These are phyloP conservation scores for Neurospora sp. DNA, from an alignment of 495 filamentous ascomycete genomes.

Conservation along the genomic window DNA sequence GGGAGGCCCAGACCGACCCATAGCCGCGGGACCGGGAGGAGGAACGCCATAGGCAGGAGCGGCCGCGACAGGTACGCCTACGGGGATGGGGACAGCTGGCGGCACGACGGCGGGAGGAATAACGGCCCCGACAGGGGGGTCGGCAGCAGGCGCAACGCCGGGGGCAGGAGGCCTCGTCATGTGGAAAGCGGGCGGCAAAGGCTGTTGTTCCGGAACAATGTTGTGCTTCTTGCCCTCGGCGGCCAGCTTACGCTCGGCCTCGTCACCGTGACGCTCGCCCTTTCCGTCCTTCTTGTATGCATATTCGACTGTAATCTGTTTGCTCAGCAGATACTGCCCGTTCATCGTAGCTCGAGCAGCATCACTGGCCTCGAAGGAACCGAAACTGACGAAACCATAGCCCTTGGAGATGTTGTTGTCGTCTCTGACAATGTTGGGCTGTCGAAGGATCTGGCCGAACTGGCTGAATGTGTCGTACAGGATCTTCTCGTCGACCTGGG, in stretches of 20 bases:
- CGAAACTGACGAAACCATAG: conserved; percentile 93
- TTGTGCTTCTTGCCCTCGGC: conserved; percentile 91
- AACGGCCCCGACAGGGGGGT: conserved; percentile 17
- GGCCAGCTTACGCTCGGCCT: conserved; percentile 87
- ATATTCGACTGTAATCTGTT: conserved; percentile 90
- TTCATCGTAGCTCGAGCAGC: conserved; percentile 89
- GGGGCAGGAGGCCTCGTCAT: conserved; percentile 22
- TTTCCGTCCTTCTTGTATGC: conserved; percentile 99
- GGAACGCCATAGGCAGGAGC: conserved; percentile 24
- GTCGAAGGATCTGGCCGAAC: conserved; percentile 73
- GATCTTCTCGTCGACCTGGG: conserved; percentile 89
- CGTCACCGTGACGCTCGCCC: conserved; percentile 89
- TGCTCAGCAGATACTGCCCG: conserved; percentile 94
- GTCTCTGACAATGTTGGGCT: conserved; percentile 91
- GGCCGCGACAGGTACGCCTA: conserved; percentile 3
- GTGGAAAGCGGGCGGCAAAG: conserved; percentile 46
- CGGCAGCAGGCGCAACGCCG: conserved; percentile 12
- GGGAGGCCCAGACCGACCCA: conserved; percentile 19
- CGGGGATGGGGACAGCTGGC: background rate
- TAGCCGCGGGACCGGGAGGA: conserved; percentile 35
- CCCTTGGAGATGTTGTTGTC: conserved; percentile 87
- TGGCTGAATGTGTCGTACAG: conserved; percentile 96
- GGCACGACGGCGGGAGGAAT: conserved; percentile 9
- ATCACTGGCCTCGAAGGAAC: conserved; percentile 89
- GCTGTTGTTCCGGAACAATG: conserved; percentile 60